Base-by-base conservation (phyloP, 1,139 yeast species). In the Yamadazyma atlantica region DNA sequence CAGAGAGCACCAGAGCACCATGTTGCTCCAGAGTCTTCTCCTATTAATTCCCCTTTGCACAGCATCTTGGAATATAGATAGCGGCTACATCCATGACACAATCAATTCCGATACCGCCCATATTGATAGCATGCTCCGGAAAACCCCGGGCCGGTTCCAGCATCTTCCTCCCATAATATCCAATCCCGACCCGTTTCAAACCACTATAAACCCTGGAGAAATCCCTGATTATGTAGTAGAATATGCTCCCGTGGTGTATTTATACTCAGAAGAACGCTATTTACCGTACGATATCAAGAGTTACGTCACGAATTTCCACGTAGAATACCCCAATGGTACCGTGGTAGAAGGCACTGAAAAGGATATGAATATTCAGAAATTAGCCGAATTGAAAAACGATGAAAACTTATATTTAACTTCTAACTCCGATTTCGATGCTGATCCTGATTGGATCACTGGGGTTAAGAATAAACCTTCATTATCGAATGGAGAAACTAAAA, bases 371-470 rank as follows among this genome's bases (percentile, higher is more conserved):
- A 56, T 77, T 19, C 46, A 58, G n/a, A 66, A 66, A 44, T 54
- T 78, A 38, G 64, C 64, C 5, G 38, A 60, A 4, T 53, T 75
- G 34, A 62, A 69, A 7, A 43, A 50, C n/a, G 40, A 44, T 17
- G 51, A 55, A 4, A 54, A 57, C 7, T 58, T 78, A 3, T 87
- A 62, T 52, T 52, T 90, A 58, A 81, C 89, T 0, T 70, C 94
- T 11, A 63, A 79, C 44, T 72, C 79, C 18, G 94, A 89, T 54
- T 90, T 89, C 58, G 78, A 72, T 39, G 60, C 60, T 19, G 85
- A 86, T 53, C 96, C 96, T 0, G 82, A 79, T 16, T 90, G 96
- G 96, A 70, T 90, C 39, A 82, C 96, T 0, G 97, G 97, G 0
- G 52, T 56, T 24, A 60, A 66, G 31, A 84, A 84, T 52, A 63